Base-by-base conservation (phyloP, 371 early-diverging fungal genomes). In the Mortierella sp. region DNA sequence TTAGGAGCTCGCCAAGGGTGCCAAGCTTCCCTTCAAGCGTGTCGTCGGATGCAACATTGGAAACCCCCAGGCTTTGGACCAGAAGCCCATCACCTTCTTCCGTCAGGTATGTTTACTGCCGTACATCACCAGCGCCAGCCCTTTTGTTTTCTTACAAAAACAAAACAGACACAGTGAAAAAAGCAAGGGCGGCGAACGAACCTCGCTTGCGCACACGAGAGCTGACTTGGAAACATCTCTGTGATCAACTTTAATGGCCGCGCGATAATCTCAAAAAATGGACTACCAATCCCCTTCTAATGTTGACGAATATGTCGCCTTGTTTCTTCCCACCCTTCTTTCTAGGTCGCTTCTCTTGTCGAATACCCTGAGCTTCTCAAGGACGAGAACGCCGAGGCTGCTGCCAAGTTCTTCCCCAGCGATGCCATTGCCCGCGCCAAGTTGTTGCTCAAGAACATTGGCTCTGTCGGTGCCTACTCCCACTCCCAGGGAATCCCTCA, bases 11-110 rank as follows among this genome's bases (percentile, higher is more conserved):
- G 73, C 85, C 60, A 73, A 89, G 6, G 87, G 90, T 7, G 88
- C 89, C 16, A 87, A 89, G 31, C 90, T 95, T 34, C 93, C 95
- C 38, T 99, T 99, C 88, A 90, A 92, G 54, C 89, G 91, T 48
- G 92, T 98, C 79, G 94, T 96, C 52, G 94, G 93, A 82, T 98
- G 98, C 91, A 99, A 99, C 89, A 99, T 99, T 84, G 99, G 99
- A 79, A 99, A 99, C 90, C 99, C 99, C 54, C 99, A 99, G 90
- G 97, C 97, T 88, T 92, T 99, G 19, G 88, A 92, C 52, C 99
- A 99, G 90, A 94, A 94, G 82, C 99, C 99, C 34, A 96, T 99
- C 88, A 97, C 99, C 31, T 99, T 98, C 85, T 95, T 97, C 91
- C 95, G 99, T 76, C 99, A 99, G 92, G 97, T 95, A 91, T 21